These are phyloP conservation scores for Kwoniella heveanensis DNA, from an alignment of 768 basidiomycete species.

Conservation along the genomic window DNA sequence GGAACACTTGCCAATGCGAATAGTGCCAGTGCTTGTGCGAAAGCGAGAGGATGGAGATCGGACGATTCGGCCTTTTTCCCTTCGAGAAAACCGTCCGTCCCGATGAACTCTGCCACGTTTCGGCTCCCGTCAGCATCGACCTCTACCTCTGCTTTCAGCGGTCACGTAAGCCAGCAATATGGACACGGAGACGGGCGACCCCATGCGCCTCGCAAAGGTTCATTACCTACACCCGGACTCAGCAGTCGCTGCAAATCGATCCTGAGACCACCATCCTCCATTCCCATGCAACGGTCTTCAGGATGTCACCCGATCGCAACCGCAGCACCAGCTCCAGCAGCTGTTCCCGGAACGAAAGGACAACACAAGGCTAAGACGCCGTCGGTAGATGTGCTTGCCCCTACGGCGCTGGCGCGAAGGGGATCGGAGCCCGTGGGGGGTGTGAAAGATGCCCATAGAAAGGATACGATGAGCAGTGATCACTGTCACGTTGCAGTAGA, in stretches of 20 bases:
- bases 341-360: background rate
- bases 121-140: conserved; percentile 10
- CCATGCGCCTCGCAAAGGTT: conserved; percentile 5
- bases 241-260: conserved; percentile 10
- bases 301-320: conserved; percentile 3
- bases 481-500: background rate
- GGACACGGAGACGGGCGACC: background rate
- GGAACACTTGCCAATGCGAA: background rate
- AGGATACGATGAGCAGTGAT: background rate
- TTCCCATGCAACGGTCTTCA: conserved; percentile 17
- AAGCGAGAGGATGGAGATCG: conserved; percentile 18
- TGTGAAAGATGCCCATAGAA: background rate
- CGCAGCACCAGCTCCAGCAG: background rate
- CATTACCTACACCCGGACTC: conserved; percentile 17
- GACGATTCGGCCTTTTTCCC: conserved; percentile 27
- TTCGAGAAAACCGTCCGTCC: conserved; percentile 11
- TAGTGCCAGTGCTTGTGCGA: background rate
- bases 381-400: background rate
- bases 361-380: background rate
- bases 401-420: background rate
- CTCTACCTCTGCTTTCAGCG: background rate
- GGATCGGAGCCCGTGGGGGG: conserved; percentile 1
- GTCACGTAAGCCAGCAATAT: background rate
- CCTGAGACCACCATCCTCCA: conserved; percentile 6
- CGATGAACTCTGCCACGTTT: background rate